Base-by-base conservation (phyloP, 805 yeast genomes). In the Candida argentea region DNA sequence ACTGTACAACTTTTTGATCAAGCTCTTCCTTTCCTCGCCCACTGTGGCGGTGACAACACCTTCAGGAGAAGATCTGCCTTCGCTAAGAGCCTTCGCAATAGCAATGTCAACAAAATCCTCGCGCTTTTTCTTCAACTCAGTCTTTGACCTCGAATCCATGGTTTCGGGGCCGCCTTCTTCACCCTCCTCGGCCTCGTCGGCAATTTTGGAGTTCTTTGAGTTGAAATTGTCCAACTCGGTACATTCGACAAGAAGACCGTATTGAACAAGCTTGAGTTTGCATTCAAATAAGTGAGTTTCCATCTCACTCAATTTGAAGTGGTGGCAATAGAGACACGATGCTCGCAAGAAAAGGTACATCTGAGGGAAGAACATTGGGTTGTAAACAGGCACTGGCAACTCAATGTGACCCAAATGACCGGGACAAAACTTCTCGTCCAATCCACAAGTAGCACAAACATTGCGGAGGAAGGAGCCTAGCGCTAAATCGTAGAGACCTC, bases 321-420 rank as follows among this genome's bases (percentile, higher is more conserved):
- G 78, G 54, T 84, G 93, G 59, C 99, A 91, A 59, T 75, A 86
- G 29, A 91, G 65, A 68, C 99, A 91, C 12, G 87, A 57, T 25
- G 86, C 68, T 51, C 97, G 70, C 48, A 93, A 65, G 44, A 79
- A 75, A 35, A 83, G 70, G 63, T 78, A 91, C 67, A 91, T 64
- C 57, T 89, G 96, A 48, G 76, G 73, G 73, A 93, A 91, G 48
- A 93, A 91, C 42, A 91, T 59, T 12, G 99, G 97, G 51, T 85
- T 89, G 65, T 85, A 91, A 24, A 84, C 93, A 4, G 97, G 94
- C 23, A 86, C 78, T 5, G 99, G 99, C 38, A 91, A 68, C 52
- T 89, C 96, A 38, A 91, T 86, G 55, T 91, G 98, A 36, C 99
- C 99, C 55, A 86, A 85, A 55, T 91, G 99, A 26, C 99, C 99